Conservation (phyloP, 129 eudicot species). For the Tanacetum coccineum region DNA sequence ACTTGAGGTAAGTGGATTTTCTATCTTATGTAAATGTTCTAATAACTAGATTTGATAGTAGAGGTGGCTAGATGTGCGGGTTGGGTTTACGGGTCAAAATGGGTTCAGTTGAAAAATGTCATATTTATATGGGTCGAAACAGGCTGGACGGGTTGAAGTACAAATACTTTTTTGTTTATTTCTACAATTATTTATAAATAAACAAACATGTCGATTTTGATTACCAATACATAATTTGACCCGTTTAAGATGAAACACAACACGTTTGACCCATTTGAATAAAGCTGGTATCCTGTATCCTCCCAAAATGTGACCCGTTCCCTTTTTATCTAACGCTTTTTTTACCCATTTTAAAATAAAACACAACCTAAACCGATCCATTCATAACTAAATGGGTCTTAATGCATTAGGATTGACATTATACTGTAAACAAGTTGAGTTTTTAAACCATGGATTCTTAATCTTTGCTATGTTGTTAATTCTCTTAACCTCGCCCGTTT, state of each 20-base stretch:
- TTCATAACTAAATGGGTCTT: not conserved
- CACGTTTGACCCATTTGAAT: too few species aligned
- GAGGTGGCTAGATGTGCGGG: not conserved
- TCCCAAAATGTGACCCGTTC: too few species aligned
- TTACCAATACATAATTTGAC: too few species aligned
- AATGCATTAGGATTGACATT: not conserved
- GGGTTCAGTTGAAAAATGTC: not conserved
- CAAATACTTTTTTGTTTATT: not conserved
- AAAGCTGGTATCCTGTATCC: too few species aligned
- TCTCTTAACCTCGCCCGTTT: not conserved
- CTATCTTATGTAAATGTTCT: not conserved
- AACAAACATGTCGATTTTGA: not conserved
- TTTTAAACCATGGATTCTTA: not conserved
- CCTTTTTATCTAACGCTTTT: too few species aligned
- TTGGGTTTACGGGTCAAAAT: not conserved
- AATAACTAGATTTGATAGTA: too few species aligned
- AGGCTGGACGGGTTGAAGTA: not conserved
- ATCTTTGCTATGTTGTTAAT: not conserved
- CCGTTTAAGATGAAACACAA: too few species aligned
- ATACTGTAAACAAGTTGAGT: not conserved
- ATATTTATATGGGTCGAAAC: not conserved
- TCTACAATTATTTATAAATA: not conserved
- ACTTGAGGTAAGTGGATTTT: slow-evolving; percentile 54
- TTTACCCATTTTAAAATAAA: too few species aligned
- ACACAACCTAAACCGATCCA: not conserved